Percentiles rank a stretch among this genome's conserved stretches.
Evolutionary conservation across 1,284 basidiomycete genomes (phyloP).

Genomic region (Marasmius oreades): DNA sequence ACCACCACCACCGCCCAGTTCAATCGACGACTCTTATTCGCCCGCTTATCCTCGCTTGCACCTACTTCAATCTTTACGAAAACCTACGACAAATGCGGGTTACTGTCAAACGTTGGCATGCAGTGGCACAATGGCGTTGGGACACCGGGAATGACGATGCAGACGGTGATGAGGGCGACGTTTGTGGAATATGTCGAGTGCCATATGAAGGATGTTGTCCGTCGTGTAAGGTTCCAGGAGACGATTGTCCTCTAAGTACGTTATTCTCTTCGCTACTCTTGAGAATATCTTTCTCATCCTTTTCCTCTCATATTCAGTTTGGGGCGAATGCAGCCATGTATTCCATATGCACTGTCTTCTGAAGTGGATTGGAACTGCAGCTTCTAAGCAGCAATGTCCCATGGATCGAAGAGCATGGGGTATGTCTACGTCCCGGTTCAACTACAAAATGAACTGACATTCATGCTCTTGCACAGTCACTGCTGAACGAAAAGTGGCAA

Average conservation of each 20-base stretch:
- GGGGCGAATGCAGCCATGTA: slow-evolving; percentile 93
- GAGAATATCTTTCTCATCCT: neutral
- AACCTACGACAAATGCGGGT: slow-evolving; percentile 64
- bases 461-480: slow-evolving; percentile 24
- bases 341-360: slow-evolving; percentile 95
- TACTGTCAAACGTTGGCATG: slow-evolving; percentile 77
- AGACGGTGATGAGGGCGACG: slow-evolving; percentile 75
- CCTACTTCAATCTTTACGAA: neutral
- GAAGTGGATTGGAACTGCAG: slow-evolving; percentile 88
- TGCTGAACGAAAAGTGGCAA: slow-evolving; percentile 25
- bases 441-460: neutral
- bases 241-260: slow-evolving; percentile 92
- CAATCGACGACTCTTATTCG: no score
- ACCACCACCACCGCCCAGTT: neutral
- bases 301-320: slow-evolving; percentile 55
- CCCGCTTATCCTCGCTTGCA: neutral
- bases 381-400: slow-evolving; percentile 89
- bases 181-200: slow-evolving; percentile 92
- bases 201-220: slow-evolving; percentile 93
- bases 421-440: slow-evolving; percentile 36
- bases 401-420: slow-evolving; percentile 93
- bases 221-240: slow-evolving; percentile 92
- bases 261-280: slow-evolving; percentile 16
- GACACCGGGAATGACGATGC: slow-evolving; percentile 63
- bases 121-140: slow-evolving; percentile 87